phyloP scores from a whole-genome alignment of 176 grass and related monocot species.

The Oryza longistaminata region DNA sequence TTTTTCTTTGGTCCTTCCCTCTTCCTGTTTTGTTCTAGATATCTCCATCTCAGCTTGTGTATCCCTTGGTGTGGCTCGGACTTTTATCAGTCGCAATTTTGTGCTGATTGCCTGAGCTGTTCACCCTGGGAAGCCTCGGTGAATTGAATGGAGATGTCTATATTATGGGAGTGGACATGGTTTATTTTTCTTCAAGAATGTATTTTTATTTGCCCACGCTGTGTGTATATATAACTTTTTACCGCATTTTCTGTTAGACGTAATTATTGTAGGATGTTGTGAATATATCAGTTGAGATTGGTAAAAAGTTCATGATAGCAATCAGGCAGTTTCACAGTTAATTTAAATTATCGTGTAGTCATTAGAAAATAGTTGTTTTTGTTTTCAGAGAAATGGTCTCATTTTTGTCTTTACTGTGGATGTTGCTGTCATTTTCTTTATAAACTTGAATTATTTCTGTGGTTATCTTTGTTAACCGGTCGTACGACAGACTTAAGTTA shows the following conservation, averaged over 20 bases:
- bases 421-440: not conserved
- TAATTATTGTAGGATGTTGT: not conserved
- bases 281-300: too few relatives aligned
- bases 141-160: slow-evolving; percentile 2
- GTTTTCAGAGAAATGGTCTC: not conserved
- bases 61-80: slow-evolving; percentile 8
- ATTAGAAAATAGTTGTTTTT: not conserved
- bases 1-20: slow-evolving; percentile 65
- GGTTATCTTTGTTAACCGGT: not conserved
- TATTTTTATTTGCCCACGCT: not conserved
- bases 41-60: slow-evolving; percentile 2
- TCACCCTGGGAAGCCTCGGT: not conserved
- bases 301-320: not conserved
- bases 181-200: not conserved
- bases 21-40: slow-evolving; percentile 37
- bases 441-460: not conserved
- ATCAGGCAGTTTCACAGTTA: not conserved
- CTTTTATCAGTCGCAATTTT: slow-evolving; percentile 15
- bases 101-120: slow-evolving; percentile 9
- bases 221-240: not conserved
- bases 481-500: not conserved
- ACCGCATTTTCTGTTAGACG: not conserved
- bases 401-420: not conserved
- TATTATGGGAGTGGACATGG: slow-evolving; percentile 30
- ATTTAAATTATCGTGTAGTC: not conserved